These are phyloP conservation scores for Spathaspora passalidarum DNA, from an alignment of 805 yeast genomes.

Conservation along the genomic window DNA sequence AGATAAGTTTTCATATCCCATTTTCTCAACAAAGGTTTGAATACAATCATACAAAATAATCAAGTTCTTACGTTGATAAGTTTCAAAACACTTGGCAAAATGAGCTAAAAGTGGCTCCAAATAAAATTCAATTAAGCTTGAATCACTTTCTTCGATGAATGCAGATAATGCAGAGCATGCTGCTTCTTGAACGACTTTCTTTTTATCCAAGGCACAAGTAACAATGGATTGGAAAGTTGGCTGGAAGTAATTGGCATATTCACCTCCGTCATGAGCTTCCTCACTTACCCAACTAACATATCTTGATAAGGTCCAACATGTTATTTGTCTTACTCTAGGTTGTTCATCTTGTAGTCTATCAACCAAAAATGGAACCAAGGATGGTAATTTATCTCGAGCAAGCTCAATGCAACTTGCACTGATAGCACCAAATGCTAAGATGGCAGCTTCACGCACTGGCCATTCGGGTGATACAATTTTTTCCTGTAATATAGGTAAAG, in stretches of 20 bases:
- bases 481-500: slow-evolving; percentile 74
- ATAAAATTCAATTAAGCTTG: slow-evolving; percentile 57
- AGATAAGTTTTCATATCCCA: slow-evolving; percentile 53
- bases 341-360: slow-evolving; percentile 72
- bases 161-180: slow-evolving; percentile 86
- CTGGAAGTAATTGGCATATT: slow-evolving; percentile 62
- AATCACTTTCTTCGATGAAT: slow-evolving; percentile 74
- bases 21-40: slow-evolving; percentile 80
- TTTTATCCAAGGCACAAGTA: slow-evolving; percentile 71
- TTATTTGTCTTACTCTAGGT: slow-evolving; percentile 85
- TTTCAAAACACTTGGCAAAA: slow-evolving; percentile 68
- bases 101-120: slow-evolving; percentile 65
- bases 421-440: slow-evolving; percentile 92
- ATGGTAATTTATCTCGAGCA: slow-evolving; percentile 70
- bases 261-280: slow-evolving; percentile 60
- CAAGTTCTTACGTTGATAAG: slow-evolving; percentile 80
- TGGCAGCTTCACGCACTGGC: slow-evolving; percentile 91
- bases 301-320: slow-evolving; percentile 94
- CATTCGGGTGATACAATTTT: slow-evolving; percentile 69
- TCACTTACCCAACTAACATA: slow-evolving; percentile 78
- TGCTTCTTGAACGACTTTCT: slow-evolving; percentile 93
- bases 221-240: slow-evolving; percentile 80
- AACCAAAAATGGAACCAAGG: slow-evolving; percentile 79
- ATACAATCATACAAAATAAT: slow-evolving; percentile 85
- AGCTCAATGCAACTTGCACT: slow-evolving; percentile 82